Conservation (phyloP, 108 stramenopile species). For the Cyclostephanos invisitatus region DNA sequence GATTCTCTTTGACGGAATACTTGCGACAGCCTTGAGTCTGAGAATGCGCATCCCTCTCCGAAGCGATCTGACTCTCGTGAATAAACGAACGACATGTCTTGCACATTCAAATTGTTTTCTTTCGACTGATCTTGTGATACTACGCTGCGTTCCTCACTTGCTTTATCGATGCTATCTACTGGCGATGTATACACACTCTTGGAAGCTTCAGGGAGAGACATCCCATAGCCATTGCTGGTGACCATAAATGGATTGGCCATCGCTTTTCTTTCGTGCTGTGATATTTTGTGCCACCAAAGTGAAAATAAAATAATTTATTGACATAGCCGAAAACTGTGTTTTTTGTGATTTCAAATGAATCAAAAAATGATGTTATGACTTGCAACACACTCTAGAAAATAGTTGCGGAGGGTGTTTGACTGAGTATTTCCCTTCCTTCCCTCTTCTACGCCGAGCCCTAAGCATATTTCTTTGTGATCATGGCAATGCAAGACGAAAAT, state of each 20-base stretch:
- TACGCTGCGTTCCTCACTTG: background rate
- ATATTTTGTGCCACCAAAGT: too few species aligned
- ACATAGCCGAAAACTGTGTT: background rate
- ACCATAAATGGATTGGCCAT: constrained; percentile 55
- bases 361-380: background rate
- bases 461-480: constrained; percentile 7
- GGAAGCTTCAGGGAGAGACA: constrained; percentile 31
- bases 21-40: constrained; percentile 45
- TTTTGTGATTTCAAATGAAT: background rate
- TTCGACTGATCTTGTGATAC: background rate
- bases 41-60: constrained; percentile 38
- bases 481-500: constrained; percentile 27
- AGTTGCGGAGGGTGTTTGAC: too few species aligned
- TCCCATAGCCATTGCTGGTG: constrained; percentile 57
- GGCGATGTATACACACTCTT: constrained; percentile 20
- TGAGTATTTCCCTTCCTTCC: background rate
- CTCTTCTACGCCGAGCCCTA: background rate
- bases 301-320: too few species aligned
- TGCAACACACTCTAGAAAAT: too few species aligned
- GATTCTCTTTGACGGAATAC: constrained; percentile 45
- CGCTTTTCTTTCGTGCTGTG: background rate
- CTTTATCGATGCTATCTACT: background rate
- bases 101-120: constrained; percentile 4
- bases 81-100: constrained; percentile 52
- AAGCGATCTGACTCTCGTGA: constrained; percentile 47